Conservation (phyloP, 2,329 filamentous ascomycete genomes). For the Nemania diffusa region DNA sequence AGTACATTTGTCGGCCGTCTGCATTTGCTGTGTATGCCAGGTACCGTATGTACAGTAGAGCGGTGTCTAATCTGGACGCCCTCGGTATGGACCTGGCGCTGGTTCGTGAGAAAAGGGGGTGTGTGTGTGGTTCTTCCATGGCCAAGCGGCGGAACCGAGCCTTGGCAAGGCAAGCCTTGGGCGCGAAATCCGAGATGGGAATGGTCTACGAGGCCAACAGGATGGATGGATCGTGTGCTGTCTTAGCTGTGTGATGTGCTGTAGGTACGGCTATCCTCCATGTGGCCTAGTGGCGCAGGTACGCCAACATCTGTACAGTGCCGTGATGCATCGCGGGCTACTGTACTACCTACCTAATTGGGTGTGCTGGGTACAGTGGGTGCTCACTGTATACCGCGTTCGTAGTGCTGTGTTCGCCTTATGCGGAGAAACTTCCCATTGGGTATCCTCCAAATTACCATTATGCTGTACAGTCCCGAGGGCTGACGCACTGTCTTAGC, state of each 20-base stretch:
- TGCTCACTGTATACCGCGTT: too few species aligned
- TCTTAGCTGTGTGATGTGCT: constrained; percentile 26
- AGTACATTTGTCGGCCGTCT: too few species aligned
- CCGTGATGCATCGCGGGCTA: background rate
- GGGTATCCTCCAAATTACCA: background rate
- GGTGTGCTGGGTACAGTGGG: background rate
- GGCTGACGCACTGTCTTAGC: background rate
- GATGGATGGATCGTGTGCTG: constrained; percentile 25
- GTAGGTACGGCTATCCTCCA: background rate
- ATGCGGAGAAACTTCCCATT: constrained; percentile 5
- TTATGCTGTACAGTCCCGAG: background rate
- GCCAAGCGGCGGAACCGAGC: constrained; percentile 25
- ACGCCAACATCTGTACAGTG: background rate
- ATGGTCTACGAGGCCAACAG: constrained; percentile 13
- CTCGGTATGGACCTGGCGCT: background rate
- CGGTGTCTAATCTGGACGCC: background rate
- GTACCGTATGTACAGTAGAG: background rate
- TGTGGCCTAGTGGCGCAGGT: background rate
- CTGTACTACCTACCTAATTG: background rate
- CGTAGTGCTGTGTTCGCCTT: background rate
- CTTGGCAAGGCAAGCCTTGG: constrained; percentile 29
- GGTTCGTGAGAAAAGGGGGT: constrained; percentile 9
- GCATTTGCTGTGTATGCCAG: background rate
- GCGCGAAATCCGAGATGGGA: constrained; percentile 27
- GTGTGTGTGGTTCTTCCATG: constrained; percentile 23